These are phyloP conservation scores for Claviceps sorghi DNA, from an alignment of 2,329 filamentous ascomycete genomes.

Conservation along the genomic window DNA sequence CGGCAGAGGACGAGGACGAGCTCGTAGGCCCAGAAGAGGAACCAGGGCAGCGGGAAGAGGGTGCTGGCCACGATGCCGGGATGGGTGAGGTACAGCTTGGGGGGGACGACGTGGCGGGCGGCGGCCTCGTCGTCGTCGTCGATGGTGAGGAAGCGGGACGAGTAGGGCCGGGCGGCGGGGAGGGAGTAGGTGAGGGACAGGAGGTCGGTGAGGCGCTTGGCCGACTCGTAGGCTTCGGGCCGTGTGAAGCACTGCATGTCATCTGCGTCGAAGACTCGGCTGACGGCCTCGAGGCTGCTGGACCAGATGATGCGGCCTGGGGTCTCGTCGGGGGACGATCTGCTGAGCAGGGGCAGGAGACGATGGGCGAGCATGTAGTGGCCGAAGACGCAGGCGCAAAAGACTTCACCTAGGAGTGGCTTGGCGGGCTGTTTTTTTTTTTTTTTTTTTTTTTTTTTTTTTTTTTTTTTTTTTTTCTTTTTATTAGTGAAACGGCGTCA, in stretches of 20 bases:
- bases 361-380: conserved; percentile 82
- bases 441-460: neutral
- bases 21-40: conserved; percentile 57
- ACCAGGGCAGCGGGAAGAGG: conserved; percentile 58
- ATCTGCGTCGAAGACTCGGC: conserved; percentile 38
- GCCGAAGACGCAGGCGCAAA: conserved; percentile 85
- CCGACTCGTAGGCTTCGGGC: conserved; percentile 61
- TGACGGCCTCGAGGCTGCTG: conserved; percentile 59
- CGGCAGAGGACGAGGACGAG: conserved; percentile 56
- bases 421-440: conserved; percentile 28
- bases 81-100: conserved; percentile 65
- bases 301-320: conserved; percentile 72
- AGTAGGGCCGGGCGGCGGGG: conserved; percentile 44
- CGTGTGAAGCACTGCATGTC: conserved; percentile 65
- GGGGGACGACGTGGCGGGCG: conserved; percentile 17
- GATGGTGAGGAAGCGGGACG: conserved; percentile 39
- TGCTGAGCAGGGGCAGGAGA: conserved; percentile 57
- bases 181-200: conserved; percentile 60
- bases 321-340: conserved; percentile 23
- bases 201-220: conserved; percentile 76
- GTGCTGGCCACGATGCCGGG: conserved; percentile 75
- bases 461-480: no score
- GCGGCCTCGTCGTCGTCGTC: conserved; percentile 9
- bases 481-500: no score
- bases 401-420: conserved; percentile 62